A percentile compares a stretch with the other conserved stretches of the same genome.
phyloP scores from a whole-genome alignment of 371 early-diverging fungal genomes.

The Mortierella sp. region DNA sequence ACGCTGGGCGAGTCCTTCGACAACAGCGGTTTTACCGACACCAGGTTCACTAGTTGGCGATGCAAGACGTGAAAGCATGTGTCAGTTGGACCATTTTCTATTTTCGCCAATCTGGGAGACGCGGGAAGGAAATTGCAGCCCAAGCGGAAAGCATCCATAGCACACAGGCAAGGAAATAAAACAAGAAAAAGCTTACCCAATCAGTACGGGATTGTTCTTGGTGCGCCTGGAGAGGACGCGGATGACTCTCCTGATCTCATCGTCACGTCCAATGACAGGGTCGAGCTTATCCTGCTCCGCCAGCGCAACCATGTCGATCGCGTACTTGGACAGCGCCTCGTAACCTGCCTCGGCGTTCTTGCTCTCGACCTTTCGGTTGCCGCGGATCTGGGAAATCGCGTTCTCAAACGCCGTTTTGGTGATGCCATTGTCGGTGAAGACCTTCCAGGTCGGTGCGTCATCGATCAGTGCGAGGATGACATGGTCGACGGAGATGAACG shows the following conservation, averaged over 20 bases:
- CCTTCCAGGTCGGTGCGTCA: slow-evolving; percentile 69
- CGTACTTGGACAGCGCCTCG: slow-evolving; percentile 93
- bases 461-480: slow-evolving; percentile 87
- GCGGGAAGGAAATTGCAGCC: too few relatives aligned
- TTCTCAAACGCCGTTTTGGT: slow-evolving; percentile 79
- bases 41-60: slow-evolving; percentile 91
- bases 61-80: slow-evolving; percentile 70
- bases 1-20: slow-evolving; percentile 96
- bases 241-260: slow-evolving; percentile 86
- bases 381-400: slow-evolving; percentile 87
- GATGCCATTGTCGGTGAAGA: slow-evolving; percentile 79
- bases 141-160: background rate
- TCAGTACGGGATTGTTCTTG: slow-evolving; percentile 96
- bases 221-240: slow-evolving; percentile 86
- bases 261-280: slow-evolving; percentile 92
- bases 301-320: slow-evolving; percentile 87
- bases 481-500: slow-evolving; percentile 91
- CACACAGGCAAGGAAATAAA: background rate
- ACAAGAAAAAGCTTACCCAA: slow-evolving; percentile 65
- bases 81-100: too few relatives aligned
- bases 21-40: slow-evolving; percentile 97
- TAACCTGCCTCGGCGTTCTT: slow-evolving; percentile 89
- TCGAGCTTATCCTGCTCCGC: slow-evolving; percentile 85
- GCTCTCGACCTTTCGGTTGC: slow-evolving; percentile 87
- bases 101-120: too few relatives aligned